phyloP scores from a whole-genome alignment of 257 asterid species.

The Solanum chiquidenum region DNA sequence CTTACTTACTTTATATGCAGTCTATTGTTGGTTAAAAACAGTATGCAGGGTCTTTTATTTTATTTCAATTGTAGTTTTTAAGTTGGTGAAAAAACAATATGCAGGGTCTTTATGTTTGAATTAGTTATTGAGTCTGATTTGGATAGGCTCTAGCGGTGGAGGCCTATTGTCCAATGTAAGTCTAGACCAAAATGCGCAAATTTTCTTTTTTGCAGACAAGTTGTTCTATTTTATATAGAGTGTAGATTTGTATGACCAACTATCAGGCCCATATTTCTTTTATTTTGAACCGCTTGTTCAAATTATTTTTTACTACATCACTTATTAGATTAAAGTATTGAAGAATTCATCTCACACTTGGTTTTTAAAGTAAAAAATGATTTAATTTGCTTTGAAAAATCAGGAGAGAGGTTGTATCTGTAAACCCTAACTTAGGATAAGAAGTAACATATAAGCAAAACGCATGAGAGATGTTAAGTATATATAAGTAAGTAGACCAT shows the following conservation, averaged over 20 bases:
- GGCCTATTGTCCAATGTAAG: not conserved
- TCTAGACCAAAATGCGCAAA: not conserved
- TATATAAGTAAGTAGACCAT: no score
- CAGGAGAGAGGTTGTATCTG: not conserved
- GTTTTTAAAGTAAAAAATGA: not conserved
- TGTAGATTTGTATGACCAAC: not conserved
- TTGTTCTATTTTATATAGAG: not conserved
- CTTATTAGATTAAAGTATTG: not conserved
- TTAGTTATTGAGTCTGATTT: no score
- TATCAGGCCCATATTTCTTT: not conserved
- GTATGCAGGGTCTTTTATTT: no score
- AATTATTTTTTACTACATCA: not conserved
- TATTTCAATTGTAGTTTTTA: no score
- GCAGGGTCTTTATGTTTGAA: no score
- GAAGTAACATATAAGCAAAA: no score
- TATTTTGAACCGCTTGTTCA: not conserved
- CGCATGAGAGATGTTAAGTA: no score
- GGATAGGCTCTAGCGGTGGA: not conserved
- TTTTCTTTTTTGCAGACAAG: not conserved
- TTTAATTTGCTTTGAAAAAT: not conserved
- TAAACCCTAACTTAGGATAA: not conserved
- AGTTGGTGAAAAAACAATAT: no score
- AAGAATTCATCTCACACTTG: not conserved
- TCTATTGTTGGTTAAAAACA: no score
- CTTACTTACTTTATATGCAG: no score